A percentile compares a stretch with the other conserved stretches of the same genome.
phyloP scores from a whole-genome alignment of 2,329 filamentous ascomycete genomes.

The Sphaceloma murrayae region DNA sequence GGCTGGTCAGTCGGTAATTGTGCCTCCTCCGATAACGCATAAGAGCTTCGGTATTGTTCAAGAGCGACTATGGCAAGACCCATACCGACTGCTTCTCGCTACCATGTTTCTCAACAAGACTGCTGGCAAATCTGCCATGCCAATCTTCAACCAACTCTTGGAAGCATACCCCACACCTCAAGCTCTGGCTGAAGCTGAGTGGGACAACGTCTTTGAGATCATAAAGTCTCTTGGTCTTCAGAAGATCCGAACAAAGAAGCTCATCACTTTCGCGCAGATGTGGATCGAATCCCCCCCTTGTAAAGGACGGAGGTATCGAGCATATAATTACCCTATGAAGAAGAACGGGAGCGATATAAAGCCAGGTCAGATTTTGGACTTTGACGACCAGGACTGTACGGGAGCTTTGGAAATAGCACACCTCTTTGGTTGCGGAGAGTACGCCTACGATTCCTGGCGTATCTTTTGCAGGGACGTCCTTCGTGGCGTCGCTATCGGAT shows the following conservation, averaged over 20 bases:
- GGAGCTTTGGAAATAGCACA: constrained; percentile 77
- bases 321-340: constrained; percentile 45
- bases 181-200: constrained; percentile 49
- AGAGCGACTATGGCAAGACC: constrained; percentile 62
- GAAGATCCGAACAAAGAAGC: constrained; percentile 54
- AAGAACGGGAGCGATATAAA: constrained; percentile 42
- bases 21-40: constrained; percentile 57
- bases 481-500: constrained; percentile 55
- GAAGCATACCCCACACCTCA: constrained; percentile 56
- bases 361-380: constrained; percentile 39
- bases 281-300: constrained; percentile 59
- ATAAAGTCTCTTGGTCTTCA: constrained; percentile 65
- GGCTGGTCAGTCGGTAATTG: constrained; percentile 38
- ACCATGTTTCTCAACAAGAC: constrained; percentile 81
- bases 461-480: constrained; percentile 83
- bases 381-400: constrained; percentile 37
- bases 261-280: constrained; percentile 59
- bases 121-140: constrained; percentile 62
- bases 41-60: constrained; percentile 70
- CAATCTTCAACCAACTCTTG: constrained; percentile 62
- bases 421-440: constrained; percentile 64
- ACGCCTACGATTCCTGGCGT: constrained; percentile 82
- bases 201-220: constrained; percentile 49
- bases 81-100: constrained; percentile 69
- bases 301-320: constrained; percentile 48